Evolutionary conservation across 495 filamentous ascomycete genomes (phyloP), one percentile per base, ranked within the genome.

Genomic region (Penicillium taxi): DNA sequence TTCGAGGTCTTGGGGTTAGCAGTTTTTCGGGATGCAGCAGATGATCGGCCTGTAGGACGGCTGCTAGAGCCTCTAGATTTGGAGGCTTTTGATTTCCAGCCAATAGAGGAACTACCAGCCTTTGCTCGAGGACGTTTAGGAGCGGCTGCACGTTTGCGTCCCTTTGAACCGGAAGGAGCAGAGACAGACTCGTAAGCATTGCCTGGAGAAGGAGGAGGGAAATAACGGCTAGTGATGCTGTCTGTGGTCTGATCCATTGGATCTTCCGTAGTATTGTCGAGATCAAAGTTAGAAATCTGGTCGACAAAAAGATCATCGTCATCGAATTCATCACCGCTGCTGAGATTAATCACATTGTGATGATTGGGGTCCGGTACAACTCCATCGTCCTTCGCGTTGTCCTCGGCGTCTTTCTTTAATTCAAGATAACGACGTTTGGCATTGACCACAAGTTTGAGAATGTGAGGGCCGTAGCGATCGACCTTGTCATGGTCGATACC

Each of bases 401-500:
- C 58, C 37, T 66, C 66, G 30, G 51, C 64, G 9, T 63, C 67
- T 21, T 56, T 41, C 38, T 58, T 78, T 50, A 86, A 74, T 33
- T 76, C 72, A 11, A 67, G 60, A 47, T 86, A 86, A 15, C 72
- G 63, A 1, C 56, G 42, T 18, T 73, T 67, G 19, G 72, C 73
- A 20, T 72, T 61, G 13, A 63, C 62, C 9, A 91, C 64, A 6
- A 94, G 54, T 8, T 72, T 70, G 8, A 88, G 50, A 35, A 96
- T 82, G 22, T 65, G 59, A 18, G 59, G 59, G 12, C 88, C 87
- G 50, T 83, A 84, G n/a, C 63, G 63, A 5, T 72, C 51, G 15
- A 91, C 83, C 53, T 78, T 84, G 14, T 85, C 77, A 7, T 56
- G 45, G 33, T 86, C 77, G 36, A 94, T 82, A 9, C 74, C 76